Evolutionary conservation across 2,329 filamentous ascomycete species (phyloP), one percentile per base, ranked within the genome.

Genomic region (Colletotrichum sp.): DNA sequence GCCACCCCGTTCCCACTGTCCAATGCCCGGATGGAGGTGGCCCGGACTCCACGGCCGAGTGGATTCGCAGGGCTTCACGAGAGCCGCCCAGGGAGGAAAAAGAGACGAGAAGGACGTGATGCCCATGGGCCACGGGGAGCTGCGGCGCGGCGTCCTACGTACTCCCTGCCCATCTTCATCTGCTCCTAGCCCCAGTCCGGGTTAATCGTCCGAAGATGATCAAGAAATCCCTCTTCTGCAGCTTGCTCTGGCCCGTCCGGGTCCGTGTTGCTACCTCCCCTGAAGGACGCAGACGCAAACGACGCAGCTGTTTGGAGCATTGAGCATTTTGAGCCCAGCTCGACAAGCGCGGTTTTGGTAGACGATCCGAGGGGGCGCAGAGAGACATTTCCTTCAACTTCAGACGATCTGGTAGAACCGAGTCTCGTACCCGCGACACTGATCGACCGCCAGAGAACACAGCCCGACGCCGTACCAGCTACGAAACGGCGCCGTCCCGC

Each of bases 381-480:
- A 49, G 8, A 69, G 15, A 68, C 64, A 60, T 68, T 18, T 30
- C 44, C 49, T 18, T 52, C 59, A 73, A 18, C 57, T 76, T 76
- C 60, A 63, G 75, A 76, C 66, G 75, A 75, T 76, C 72, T 76
- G 18, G 74, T 52, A 36, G 65, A 69, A 69, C 72, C 75, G 72
- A 75, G 66, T 71, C 66, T 75, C 72, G 75, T 76, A 75, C 75
- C 63, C 52, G 72, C 30, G 66, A 75, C 75, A 57, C 71, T n/a
- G 71, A 70, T 76, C 52, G 39, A 30, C 66, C 36, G 30, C 60
- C 66, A 75, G 39, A 59, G 32, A 24, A 69, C 70, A 69, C 70
- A 65, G 74, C 63, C 71, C 24, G 26, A 49, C 32, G 49, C 32
- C 18, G 75, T 76, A 76, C 75, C 62, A 18, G 72, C 66, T 76